These are phyloP conservation scores for Colletotrichum liaoningense DNA, from an alignment of 2,329 filamentous ascomycete species.

Conservation along the genomic window DNA sequence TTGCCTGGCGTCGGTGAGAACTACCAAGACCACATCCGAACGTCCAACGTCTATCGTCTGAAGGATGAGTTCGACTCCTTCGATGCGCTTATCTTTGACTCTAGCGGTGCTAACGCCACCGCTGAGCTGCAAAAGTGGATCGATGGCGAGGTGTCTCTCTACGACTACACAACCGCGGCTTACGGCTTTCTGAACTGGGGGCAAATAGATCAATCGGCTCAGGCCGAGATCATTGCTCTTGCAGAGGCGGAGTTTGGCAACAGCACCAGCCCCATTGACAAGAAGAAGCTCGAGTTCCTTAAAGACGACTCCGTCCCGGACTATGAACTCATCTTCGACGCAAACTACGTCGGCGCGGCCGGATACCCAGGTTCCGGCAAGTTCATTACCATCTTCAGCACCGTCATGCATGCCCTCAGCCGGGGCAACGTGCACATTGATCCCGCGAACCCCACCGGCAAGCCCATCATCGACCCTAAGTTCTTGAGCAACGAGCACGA, in stretches of 20 bases:
- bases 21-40: conserved; percentile 57
- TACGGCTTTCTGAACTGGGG: conserved; percentile 55
- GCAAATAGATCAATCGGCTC: conserved; percentile 46
- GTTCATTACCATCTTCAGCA: conserved; percentile 34
- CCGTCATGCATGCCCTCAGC: conserved; percentile 39
- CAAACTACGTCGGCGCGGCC: conserved; percentile 44
- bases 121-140: conserved; percentile 52
- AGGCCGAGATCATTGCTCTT: conserved; percentile 42
- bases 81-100: conserved; percentile 42
- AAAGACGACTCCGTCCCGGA: conserved; percentile 43
- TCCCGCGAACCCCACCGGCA: conserved; percentile 44
- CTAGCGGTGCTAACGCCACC: conserved; percentile 43
- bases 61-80: conserved; percentile 43
- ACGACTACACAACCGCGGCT: conserved; percentile 50
- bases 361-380: conserved; percentile 42
- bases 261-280: conserved; percentile 44
- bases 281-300: conserved; percentile 54
- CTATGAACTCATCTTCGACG: conserved; percentile 44
- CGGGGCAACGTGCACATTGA: conserved; percentile 38
- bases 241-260: conserved; percentile 45
- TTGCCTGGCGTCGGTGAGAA: conserved; percentile 60
- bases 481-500: conserved; percentile 45
- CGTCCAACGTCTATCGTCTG: conserved; percentile 43
- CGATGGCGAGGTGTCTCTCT: conserved; percentile 44
- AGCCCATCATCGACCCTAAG: conserved; percentile 43